A percentile compares a stretch with the other conserved stretches of the same genome.
These are phyloP conservation scores for Erigeron canadensis DNA, from an alignment of 129 eudicot species.

Conservation along the genomic window DNA sequence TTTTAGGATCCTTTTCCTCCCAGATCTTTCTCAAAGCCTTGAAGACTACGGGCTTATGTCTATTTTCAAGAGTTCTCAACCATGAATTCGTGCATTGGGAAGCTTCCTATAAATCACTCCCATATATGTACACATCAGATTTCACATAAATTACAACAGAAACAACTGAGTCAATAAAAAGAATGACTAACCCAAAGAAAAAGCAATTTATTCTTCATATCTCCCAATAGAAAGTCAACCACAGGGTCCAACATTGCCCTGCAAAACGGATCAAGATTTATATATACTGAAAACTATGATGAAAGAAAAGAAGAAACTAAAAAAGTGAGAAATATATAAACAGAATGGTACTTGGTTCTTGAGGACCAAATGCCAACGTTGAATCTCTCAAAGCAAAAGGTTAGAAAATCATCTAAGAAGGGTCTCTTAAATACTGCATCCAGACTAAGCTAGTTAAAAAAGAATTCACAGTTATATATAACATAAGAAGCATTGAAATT, in stretches of 20 bases:
- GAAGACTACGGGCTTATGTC: slow-evolving; percentile 55
- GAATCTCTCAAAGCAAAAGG: slow-evolving; percentile 71
- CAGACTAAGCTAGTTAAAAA: slow-evolving; percentile 17
- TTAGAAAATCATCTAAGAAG: slow-evolving; percentile 55
- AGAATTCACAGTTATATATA: slow-evolving; percentile 1
- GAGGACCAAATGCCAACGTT: slow-evolving; percentile 82
- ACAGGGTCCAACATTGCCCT: slow-evolving; percentile 53
- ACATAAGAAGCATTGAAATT: background rate
- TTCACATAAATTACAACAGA: slow-evolving; percentile 17
- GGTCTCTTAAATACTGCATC: slow-evolving; percentile 82
- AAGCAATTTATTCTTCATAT: slow-evolving; percentile 50
- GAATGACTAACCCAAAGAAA: slow-evolving; percentile 82
- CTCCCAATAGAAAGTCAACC: slow-evolving; percentile 68
- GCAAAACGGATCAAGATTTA: slow-evolving; percentile 26
- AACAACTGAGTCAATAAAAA: background rate
- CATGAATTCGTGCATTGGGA: slow-evolving; percentile 46
- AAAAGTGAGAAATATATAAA: background rate
- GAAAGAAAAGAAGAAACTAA: background rate
- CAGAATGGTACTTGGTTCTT: slow-evolving; percentile 45
- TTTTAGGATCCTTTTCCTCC: slow-evolving; percentile 35
- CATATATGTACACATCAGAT: too few species aligned
- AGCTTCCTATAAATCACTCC: slow-evolving; percentile 56
- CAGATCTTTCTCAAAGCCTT: slow-evolving; percentile 76
- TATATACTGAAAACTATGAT: slow-evolving; percentile 12
- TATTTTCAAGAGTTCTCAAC: slow-evolving; percentile 54